Conservation (phyloP, 371 early-diverging fungal species). For the Vairimorpha ceranae region DNA sequence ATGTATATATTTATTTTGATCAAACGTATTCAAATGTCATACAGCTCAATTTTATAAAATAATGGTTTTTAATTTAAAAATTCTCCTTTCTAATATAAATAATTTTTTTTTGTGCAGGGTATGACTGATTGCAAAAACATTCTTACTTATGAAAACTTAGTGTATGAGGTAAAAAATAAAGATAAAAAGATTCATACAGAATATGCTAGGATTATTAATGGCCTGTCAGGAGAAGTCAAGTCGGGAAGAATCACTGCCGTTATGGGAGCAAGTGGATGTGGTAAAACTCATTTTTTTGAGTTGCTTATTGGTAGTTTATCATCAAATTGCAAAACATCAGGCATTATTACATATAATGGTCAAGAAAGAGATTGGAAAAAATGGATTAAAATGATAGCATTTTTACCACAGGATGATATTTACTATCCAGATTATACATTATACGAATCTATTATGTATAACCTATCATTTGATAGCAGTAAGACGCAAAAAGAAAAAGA, state of each 20-base stretch:
- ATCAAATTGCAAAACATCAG: conserved; percentile 65
- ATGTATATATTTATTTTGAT: too few species aligned
- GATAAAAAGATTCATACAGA: neutral
- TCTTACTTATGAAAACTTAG: neutral
- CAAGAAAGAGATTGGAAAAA: conserved; percentile 11
- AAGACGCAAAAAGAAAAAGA: conserved; percentile 63
- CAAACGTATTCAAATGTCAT: too few species aligned
- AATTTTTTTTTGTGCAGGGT: too few species aligned
- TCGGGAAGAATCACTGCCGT: conserved; percentile 65
- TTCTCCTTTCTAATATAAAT: too few species aligned
- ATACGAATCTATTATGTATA: neutral
- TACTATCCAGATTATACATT: neutral
- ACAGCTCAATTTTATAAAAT: too few species aligned
- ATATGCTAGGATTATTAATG: conserved; percentile 23
- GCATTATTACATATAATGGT: conserved; percentile 61
- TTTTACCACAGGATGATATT: conserved; percentile 26
- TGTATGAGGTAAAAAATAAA: conserved; percentile 6
- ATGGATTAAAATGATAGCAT: conserved; percentile 58
- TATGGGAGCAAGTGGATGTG: conserved; percentile 70
- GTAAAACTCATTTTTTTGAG: conserved; percentile 63
- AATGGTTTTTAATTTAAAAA: too few species aligned
- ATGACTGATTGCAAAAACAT: neutral
- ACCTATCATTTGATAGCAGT: conserved; percentile 9
- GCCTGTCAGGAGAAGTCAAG: neutral
- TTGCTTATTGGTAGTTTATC: conserved; percentile 64